Evolutionary conservation across 179 eudicot genomes (phyloP), one percentile per base, ranked within the genome.

Genomic region (Patellifolia procumbens): DNA sequence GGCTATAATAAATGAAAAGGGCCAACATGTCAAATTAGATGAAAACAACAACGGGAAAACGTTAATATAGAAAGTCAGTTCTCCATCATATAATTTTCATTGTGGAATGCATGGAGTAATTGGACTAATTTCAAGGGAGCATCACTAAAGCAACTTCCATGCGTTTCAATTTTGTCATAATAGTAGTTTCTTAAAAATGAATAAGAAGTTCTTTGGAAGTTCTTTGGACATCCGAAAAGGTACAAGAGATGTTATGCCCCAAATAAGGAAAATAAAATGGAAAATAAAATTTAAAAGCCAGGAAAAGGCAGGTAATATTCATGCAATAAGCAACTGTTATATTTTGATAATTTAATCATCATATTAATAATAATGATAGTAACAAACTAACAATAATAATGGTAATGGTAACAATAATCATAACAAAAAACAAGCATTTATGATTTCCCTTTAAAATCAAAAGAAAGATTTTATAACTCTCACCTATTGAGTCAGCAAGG

Each of bases 401-500:
- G 22, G 7, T 6, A 2, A 2, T 3, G 9, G 9, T 39, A 39
- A 39, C 45, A 39, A 39, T 39, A 39, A 39, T 39, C 45, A n/a
- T n/a, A n/a, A n/a, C n/a, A n/a, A n/a, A n/a, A n/a, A n/a, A n/a
- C n/a, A n/a, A n/a, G n/a, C n/a, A n/a, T n/a, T n/a, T 69, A 72
- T 11, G 0, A 95, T 74, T 63, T 7, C 22, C 53, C 48, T 52
- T 70, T 32, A 48, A 19, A 71, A 2, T 28, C 26, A 29, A 72
- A 66, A 11, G 42, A 73, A 58, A 72, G 5, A 42, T 20, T 43
- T 63, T 66, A 31, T 43, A 58, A 59, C 42, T 17, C 79, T 74
- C 87, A 95, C 99, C 97, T 80, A 95, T 74, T 63, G 97, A 91
- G 75, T 95, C 99, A 24, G 91, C 91, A 65, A 95, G 93, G 66